Conservation (phyloP, 2,329 filamentous ascomycete species). For the Grosmannia penicillata region DNA sequence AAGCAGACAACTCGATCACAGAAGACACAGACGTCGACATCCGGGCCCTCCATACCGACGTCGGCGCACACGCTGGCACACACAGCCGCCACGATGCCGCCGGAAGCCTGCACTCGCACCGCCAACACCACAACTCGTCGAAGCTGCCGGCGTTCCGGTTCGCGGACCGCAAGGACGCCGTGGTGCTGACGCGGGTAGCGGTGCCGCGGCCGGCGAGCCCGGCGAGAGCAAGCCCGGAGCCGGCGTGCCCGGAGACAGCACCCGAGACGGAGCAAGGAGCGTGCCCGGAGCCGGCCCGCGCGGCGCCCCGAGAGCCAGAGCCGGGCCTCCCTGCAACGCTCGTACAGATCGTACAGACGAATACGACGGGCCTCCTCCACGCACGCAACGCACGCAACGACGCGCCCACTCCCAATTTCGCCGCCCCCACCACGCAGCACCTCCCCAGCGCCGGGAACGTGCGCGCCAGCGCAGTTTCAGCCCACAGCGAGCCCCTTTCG, state of each 20-base stretch:
- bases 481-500: background rate
- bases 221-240: too few relatives aligned
- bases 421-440: background rate
- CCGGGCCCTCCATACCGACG: too few relatives aligned
- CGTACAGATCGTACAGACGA: too few relatives aligned
- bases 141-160: slow-evolving; percentile 41
- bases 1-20: too few relatives aligned
- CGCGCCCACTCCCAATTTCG: background rate
- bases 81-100: background rate
- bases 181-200: slow-evolving; percentile 19
- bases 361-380: too few relatives aligned
- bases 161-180: slow-evolving; percentile 27
- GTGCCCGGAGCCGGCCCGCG: slow-evolving; percentile 11
- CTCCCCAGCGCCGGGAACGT: slow-evolving; percentile 2
- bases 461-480: slow-evolving; percentile 1
- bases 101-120: slow-evolving; percentile 26
- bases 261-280: slow-evolving; percentile 12
- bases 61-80: background rate
- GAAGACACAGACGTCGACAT: too few relatives aligned
- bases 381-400: background rate
- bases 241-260: slow-evolving; percentile 20
- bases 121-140: slow-evolving; percentile 38
- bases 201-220: too few relatives aligned
- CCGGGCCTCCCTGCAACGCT: slow-evolving; percentile 6
- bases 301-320: background rate